Conservation (phyloP, 2,329 filamentous ascomycete species). For the Bretziella fagacearum region DNA sequence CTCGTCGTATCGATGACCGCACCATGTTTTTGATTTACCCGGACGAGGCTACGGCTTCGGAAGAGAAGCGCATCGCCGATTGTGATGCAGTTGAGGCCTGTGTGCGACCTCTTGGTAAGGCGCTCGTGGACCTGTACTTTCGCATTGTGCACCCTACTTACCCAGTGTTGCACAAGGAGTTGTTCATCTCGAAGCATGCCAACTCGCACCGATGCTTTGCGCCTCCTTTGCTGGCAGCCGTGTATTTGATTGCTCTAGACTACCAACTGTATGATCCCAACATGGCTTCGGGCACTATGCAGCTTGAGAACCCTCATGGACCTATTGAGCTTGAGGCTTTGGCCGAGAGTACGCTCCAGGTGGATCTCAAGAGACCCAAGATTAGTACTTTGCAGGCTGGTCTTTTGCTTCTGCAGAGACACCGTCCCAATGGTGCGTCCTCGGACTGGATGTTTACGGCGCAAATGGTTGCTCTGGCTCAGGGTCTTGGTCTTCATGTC, state of each 20-base stretch:
- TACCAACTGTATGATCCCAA: constrained; percentile 33
- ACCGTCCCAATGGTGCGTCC: constrained; percentile 19
- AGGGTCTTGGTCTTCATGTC: constrained; percentile 33
- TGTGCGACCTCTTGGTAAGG: constrained; percentile 32
- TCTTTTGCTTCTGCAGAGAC: constrained; percentile 26
- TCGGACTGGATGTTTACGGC: constrained; percentile 22
- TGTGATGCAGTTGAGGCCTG: constrained; percentile 36
- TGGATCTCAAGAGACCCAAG: constrained; percentile 25
- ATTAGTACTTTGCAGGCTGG: constrained; percentile 29
- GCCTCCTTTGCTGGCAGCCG: constrained; percentile 32
- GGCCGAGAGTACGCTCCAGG: constrained; percentile 21
- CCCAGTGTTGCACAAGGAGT: constrained; percentile 35
- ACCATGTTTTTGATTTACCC: constrained; percentile 24
- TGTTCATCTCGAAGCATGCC: constrained; percentile 35
- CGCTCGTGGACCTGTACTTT: constrained; percentile 43
- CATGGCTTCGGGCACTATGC: constrained; percentile 20
- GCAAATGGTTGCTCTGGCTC: constrained; percentile 29
- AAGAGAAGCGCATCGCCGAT: constrained; percentile 25
- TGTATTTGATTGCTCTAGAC: constrained; percentile 34
- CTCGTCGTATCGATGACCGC: constrained; percentile 22
- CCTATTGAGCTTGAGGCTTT: constrained; percentile 21
- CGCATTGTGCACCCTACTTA: constrained; percentile 35
- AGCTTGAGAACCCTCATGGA: constrained; percentile 24
- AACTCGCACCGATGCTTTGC: constrained; percentile 34
- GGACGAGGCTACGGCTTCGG: constrained; percentile 22